Evolutionary conservation across 202 grass and related monocot species (phyloP), one percentile per base, ranked within the genome.

Genomic region (Digitaria exilis): DNA sequence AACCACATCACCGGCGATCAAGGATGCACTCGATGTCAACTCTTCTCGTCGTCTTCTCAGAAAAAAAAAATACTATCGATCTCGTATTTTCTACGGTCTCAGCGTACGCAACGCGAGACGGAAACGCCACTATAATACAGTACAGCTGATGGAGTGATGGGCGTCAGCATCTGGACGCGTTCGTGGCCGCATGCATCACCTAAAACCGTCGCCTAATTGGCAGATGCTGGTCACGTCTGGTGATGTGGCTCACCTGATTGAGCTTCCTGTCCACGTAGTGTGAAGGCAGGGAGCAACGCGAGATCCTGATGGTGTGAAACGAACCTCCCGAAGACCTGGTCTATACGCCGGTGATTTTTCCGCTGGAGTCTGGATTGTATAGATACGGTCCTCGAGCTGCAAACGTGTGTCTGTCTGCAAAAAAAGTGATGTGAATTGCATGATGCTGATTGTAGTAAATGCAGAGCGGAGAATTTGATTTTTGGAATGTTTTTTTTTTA

Each of bases 21-120:
- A n/a, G n/a, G n/a, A 25, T 4, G 14, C 4, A 6, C 57, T 73
- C 50, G 5, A 8, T 32, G 76, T 80, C 82, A 88, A 88, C 68
- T 65, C 75, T 48, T 72, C 44, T 31, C 56, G 26, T 39, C 58
- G 8, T 31, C 29, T 4, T 29, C 11, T 5, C 54, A 57, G n/a
- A 1, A 21, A 52, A 52, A 52, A 21, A 19, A 24, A 56, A 54
- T 7, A 52, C 2, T 9, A 9, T 2, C 2, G 22, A 13, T 49
- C 26, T 21, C 45, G 25, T 21, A 48, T 32, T 62, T 18, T 84
- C 18, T 58, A 26, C 4, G 9, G 46, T 56, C 31, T 1, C 64
- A 21, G 15, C 21, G 60, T 50, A 73, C 49, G 49, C 52, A 46
- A 43, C 3, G 26, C 19, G 46, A 80, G 35, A 80, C 46, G 15